Evolutionary conservation across 2,329 filamentous ascomycete species (phyloP), one percentile per base, ranked within the genome.

Genomic region (Aspergillus neotritici): DNA sequence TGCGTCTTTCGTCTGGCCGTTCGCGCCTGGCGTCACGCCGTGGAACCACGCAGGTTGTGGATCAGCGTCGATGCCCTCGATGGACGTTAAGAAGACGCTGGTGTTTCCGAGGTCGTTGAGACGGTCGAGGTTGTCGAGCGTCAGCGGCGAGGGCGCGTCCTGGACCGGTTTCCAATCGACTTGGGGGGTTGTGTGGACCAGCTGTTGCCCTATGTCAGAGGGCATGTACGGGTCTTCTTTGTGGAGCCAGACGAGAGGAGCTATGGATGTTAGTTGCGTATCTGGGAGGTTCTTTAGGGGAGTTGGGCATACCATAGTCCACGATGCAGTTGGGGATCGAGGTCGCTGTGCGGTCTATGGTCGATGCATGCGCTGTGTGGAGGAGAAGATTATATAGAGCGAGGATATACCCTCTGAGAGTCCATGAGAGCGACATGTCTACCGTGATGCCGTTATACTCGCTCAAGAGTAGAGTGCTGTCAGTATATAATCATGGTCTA

Each of bases 11-110:
- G 75, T 81, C 43, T 73, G 70, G 5, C 78, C 77, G 5, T 63
- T 60, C 7, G 55, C 54, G 53, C 79, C 70, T 0, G 81, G 80
- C 5, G 63, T 66, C 1, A 76, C 71, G 14, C 82, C 82, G 25
- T 69, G 53, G 34, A 77, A 67, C 71, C 72, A 78, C 7, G 57
- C 33, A 3, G 73, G 74, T 6, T 66, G 56, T 3, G 66, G 63
- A 12, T 44, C 44, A 5, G 61, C 66, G 37, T 68, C 64, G 8
- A 77, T 71, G 12, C 75, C 73, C 33, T 72, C 63, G 11, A 64
- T 62, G 3, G 74, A 74, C 1, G 75, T 76, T 7, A 78, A 54
- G 44, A 70, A 78, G 5, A 77, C 66, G 37, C 70, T 65, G 1
- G 54, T 58, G 29, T 73, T 72, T 1, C 70, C 72, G 41, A 67